phyloP scores from a whole-genome alignment of 305 asterid species.

The Rubia balearica region DNA sequence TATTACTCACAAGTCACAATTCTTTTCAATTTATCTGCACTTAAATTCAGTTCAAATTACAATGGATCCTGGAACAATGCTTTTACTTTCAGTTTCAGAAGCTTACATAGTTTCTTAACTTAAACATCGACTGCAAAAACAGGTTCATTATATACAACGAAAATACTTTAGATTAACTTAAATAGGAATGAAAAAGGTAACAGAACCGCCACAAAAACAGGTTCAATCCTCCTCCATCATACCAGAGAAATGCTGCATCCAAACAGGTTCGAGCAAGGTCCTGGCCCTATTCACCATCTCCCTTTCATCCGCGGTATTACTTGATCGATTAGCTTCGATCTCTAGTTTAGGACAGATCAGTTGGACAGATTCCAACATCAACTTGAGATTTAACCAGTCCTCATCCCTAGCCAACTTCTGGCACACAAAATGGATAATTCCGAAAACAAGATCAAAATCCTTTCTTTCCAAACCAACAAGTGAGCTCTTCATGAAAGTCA shows the following conservation, averaged over 20 bases:
- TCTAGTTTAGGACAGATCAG: conserved; percentile 41
- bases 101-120: neutral
- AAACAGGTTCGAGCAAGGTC: conserved; percentile 62
- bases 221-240: neutral
- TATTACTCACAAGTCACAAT: neutral
- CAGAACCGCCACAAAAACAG: neutral
- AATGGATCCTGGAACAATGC: neutral
- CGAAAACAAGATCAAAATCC: conserved; percentile 42
- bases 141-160: neutral
- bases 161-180: neutral
- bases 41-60: no score
- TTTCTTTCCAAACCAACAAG: conserved; percentile 39
- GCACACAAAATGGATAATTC: conserved; percentile 61
- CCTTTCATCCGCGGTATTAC: conserved; percentile 28
- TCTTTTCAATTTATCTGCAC: no score
- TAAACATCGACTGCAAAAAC: neutral
- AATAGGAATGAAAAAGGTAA: neutral
- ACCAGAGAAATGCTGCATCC: conserved; percentile 37
- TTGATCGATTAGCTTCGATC: conserved; percentile 30
- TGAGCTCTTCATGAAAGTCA: conserved; percentile 37
- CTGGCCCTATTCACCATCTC: conserved; percentile 36
- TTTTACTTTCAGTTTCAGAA: neutral
- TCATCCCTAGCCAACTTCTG: conserved; percentile 43
- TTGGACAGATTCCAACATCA: conserved; percentile 40
- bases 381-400: conserved; percentile 46